These are phyloP conservation scores for Neolentinus lepideus DNA, from an alignment of 1,284 basidiomycete genomes.

Conservation along the genomic window DNA sequence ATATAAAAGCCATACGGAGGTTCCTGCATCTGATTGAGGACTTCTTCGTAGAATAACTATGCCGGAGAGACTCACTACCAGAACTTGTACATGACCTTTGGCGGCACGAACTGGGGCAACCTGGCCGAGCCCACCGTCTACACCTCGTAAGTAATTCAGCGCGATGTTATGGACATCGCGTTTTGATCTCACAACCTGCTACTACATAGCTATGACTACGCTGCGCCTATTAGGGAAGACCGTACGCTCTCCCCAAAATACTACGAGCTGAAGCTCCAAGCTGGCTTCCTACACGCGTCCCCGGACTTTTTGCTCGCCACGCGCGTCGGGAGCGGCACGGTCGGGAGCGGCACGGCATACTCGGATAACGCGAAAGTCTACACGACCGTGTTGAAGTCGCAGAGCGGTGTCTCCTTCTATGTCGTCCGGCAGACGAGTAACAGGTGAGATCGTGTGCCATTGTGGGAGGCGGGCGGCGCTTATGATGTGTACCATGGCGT, in stretches of 20 bases:
- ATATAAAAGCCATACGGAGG: background rate
- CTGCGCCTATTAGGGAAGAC: constrained; percentile 34
- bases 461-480: background rate
- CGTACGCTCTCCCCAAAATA: constrained; percentile 34
- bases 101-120: constrained; percentile 42
- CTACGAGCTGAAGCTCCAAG: constrained; percentile 38
- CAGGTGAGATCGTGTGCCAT: constrained; percentile 7
- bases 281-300: constrained; percentile 34
- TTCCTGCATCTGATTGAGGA: background rate
- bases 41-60: constrained; percentile 25
- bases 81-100: constrained; percentile 37
- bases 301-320: constrained; percentile 32
- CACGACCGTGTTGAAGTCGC: constrained; percentile 28
- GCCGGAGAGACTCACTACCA: constrained; percentile 29
- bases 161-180: constrained; percentile 3
- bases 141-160: constrained; percentile 29
- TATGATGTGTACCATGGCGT: background rate
- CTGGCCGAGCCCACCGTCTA: constrained; percentile 32
- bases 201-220: constrained; percentile 18
- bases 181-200: constrained; percentile 7
- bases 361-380: constrained; percentile 21
- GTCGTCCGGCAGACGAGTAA: constrained; percentile 35
- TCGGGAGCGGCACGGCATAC: constrained; percentile 8
- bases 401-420: constrained; percentile 33
- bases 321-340: constrained; percentile 14